Percentiles rank a stretch among this genome's conserved stretches.
Conservation (phyloP, 1,284 basidiomycete genomes). For the Laetiporus sulphureus region DNA sequence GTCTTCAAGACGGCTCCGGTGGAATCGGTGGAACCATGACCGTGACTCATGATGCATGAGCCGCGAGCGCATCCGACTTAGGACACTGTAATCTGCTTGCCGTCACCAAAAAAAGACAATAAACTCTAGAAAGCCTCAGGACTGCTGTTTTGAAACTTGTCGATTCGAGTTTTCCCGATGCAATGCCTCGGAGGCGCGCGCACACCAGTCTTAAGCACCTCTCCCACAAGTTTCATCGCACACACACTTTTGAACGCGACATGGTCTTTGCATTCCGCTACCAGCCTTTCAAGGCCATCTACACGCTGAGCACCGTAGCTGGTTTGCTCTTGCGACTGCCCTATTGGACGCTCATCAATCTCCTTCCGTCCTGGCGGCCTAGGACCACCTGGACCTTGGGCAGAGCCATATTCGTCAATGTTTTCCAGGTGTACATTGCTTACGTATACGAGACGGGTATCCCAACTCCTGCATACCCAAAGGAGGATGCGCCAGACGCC, state of each 20-base stretch:
- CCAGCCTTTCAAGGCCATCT: constrained; percentile 8
- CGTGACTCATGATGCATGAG: no score
- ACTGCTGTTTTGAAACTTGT: no score
- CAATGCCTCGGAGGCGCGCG: no score
- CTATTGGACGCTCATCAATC: neutral
- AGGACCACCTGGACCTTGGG: constrained; percentile 2
- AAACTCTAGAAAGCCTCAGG: no score
- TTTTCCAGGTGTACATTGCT: constrained; percentile 5
- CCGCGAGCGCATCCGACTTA: no score
- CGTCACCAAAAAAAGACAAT: no score
- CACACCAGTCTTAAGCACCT: no score
- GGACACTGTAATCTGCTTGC: no score
- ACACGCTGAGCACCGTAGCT: constrained; percentile 9
- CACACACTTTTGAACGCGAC: neutral
- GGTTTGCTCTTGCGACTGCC: neutral
- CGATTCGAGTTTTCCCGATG: no score
- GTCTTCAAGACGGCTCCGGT: no score
- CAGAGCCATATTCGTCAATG: constrained; percentile 10
- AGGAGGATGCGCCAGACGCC: neutral
- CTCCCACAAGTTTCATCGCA: no score
- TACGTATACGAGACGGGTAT: constrained; percentile 1
- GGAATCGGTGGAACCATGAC: no score
- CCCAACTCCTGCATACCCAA: neutral
- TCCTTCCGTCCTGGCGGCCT: neutral
- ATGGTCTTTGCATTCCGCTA: neutral